Evolutionary conservation across 495 filamentous ascomycete species (phyloP).

Genomic region (Neurospora hispaniola): DNA sequence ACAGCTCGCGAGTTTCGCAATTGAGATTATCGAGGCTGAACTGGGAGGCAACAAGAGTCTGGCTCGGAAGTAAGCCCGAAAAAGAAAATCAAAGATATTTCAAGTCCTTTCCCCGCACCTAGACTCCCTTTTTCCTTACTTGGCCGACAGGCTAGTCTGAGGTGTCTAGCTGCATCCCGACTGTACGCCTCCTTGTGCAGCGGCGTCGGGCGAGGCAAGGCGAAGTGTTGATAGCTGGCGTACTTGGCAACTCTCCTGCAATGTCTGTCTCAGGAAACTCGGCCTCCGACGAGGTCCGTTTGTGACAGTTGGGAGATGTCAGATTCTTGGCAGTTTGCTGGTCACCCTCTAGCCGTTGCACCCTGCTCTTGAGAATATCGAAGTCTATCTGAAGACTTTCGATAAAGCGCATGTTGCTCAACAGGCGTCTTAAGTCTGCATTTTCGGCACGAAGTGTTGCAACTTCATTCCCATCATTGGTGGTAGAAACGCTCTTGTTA

Average conservation of each 20-base stretch:
- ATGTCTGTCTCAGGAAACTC: neutral
- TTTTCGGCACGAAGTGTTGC: slow-evolving; percentile 8
- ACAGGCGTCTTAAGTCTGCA: slow-evolving; percentile 17
- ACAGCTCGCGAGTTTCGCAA: slow-evolving; percentile 24
- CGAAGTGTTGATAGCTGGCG: neutral
- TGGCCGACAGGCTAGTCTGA: neutral
- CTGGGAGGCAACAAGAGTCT: slow-evolving; percentile 9
- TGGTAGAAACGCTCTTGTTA: neutral
- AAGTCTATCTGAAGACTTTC: slow-evolving; percentile 33
- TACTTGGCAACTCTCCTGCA: neutral
- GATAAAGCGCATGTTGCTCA: slow-evolving; percentile 17
- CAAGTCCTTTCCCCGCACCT: neutral
- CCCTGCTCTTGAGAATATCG: slow-evolving; percentile 25
- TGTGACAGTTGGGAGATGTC: neutral
- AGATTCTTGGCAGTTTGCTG: neutral
- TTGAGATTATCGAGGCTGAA: slow-evolving; percentile 25
- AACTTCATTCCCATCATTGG: slow-evolving; percentile 10
- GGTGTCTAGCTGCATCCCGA: rapidly evolving
- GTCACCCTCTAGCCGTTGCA: slow-evolving; percentile 20
- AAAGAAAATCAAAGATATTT: neutral
- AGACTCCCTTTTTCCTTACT: neutral
- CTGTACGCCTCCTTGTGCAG: neutral
- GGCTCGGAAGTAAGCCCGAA: neutral
- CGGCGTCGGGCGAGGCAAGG: neutral
- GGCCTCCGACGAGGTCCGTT: slow-evolving; percentile 4